phyloP scores from a whole-genome alignment of 106 monocot species.

The Dendrobium catenatum region DNA sequence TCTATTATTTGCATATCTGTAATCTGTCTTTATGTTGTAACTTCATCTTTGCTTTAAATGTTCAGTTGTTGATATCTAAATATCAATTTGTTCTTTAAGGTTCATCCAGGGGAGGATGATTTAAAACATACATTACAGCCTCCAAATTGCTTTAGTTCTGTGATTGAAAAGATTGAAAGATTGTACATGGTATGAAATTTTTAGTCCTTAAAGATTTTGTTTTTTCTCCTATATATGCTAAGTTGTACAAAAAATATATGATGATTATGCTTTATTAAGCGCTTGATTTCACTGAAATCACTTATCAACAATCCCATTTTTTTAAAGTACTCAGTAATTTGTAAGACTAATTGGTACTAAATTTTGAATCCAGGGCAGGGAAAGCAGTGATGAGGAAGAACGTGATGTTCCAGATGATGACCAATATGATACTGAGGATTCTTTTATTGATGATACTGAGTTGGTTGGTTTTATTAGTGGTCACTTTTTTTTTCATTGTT shows the following conservation, averaged over 20 bases:
- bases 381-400: conserved; percentile 79
- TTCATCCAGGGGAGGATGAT: conserved; percentile 46
- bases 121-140: conserved; percentile 50
- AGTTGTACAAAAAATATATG: not conserved
- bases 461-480: conserved; percentile 50
- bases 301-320: not conserved
- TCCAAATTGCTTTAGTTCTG: conserved; percentile 76
- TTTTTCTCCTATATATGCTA: not conserved
- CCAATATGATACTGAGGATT: conserved; percentile 98
- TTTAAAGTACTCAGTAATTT: not conserved
- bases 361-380: conserved; percentile 55
- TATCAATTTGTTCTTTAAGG: conserved; percentile 21
- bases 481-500: not conserved
- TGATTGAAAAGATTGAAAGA: conserved; percentile 97
- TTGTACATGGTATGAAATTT: conserved; percentile 70
- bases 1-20: not conserved
- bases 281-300: not conserved
- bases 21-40: not conserved
- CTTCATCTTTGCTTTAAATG: not conserved
- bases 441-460: conserved; percentile 96
- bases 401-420: conserved; percentile 89
- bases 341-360: not conserved
- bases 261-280: not conserved
- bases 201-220: not conserved
- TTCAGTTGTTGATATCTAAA: not conserved